Evolutionary conservation across 169 alveolate genomes (phyloP).

Genomic region (Perkinsus marinus): DNA sequence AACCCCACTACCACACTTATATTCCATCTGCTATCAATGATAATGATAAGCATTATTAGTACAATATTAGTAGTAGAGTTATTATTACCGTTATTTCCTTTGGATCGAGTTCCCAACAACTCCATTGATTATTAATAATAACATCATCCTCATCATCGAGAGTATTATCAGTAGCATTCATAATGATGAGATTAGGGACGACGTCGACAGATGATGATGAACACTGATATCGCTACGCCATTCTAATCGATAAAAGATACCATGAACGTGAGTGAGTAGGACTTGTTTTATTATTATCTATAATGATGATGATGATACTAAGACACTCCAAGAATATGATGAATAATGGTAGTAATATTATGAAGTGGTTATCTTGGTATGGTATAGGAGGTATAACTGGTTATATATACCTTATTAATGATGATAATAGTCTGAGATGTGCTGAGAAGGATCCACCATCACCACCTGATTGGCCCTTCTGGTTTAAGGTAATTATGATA

Average conservation of each 20-base stretch:
- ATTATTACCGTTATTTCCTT: neutral
- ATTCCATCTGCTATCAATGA: neutral
- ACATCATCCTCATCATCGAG: neutral
- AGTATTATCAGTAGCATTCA: neutral
- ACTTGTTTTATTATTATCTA: no score
- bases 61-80: no score
- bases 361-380: no score
- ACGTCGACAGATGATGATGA: neutral
- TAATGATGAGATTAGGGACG: neutral
- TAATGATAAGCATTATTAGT: neutral
- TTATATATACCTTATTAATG: no score
- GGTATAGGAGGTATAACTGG: no score
- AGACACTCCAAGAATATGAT: neutral
- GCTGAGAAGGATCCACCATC: slow-evolving; percentile 54
- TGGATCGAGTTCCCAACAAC: neutral
- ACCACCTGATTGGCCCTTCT: slow-evolving; percentile 56
- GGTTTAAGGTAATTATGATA: no score
- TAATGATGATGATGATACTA: neutral
- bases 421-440: neutral
- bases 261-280: no score
- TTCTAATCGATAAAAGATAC: neutral
- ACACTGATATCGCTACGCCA: neutral
- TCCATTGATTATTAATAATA: neutral
- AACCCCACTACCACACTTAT: neutral
- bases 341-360: neutral